Percentiles rank a stretch among this genome's conserved stretches.
phyloP scores from a whole-genome alignment of 2,329 filamentous ascomycete species.

The Spiromastix sp. region DNA sequence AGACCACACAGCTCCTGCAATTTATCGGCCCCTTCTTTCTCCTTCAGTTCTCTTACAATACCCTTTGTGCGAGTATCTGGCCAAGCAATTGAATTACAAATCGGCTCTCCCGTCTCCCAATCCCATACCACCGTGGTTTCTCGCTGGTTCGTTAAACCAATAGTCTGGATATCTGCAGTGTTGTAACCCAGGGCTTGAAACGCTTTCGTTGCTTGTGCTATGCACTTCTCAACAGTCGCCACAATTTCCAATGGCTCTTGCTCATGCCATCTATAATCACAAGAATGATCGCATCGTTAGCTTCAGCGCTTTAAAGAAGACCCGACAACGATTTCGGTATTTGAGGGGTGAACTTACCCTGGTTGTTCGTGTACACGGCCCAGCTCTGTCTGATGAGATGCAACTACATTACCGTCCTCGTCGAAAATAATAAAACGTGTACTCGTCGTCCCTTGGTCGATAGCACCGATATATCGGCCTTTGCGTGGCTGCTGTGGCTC shows the following conservation, averaged over 20 bases:
- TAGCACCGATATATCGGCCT: slow-evolving; percentile 63
- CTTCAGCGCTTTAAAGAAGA: background rate
- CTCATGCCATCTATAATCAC: slow-evolving; percentile 64
- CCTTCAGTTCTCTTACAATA: slow-evolving; percentile 67
- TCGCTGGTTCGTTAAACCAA: slow-evolving; percentile 85
- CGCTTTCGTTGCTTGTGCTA: slow-evolving; percentile 61
- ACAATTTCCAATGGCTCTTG: slow-evolving; percentile 73
- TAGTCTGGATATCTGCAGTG: slow-evolving; percentile 56
- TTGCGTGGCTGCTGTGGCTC: background rate
- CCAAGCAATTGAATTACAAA: slow-evolving; percentile 84
- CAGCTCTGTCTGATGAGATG: slow-evolving; percentile 79
- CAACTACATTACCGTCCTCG: slow-evolving; percentile 63
- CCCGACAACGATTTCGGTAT: background rate
- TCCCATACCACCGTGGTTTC: slow-evolving; percentile 87
- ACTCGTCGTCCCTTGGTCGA: slow-evolving; percentile 85
- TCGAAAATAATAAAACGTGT: slow-evolving; percentile 88
- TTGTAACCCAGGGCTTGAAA: slow-evolving; percentile 62
- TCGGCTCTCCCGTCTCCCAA: slow-evolving; percentile 62
- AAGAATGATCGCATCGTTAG: slow-evolving; percentile 4
- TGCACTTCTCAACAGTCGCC: slow-evolving; percentile 64
- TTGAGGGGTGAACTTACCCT: slow-evolving; percentile 50
- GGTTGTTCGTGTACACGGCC: slow-evolving; percentile 74
- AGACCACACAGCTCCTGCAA: slow-evolving; percentile 65
- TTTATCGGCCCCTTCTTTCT: slow-evolving; percentile 54
- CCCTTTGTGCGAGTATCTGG: slow-evolving; percentile 71